Evolutionary conservation across 2,329 filamentous ascomycete genomes (phyloP), one percentile per base, ranked within the genome.

Genomic region (Rutstroemia sp.): DNA sequence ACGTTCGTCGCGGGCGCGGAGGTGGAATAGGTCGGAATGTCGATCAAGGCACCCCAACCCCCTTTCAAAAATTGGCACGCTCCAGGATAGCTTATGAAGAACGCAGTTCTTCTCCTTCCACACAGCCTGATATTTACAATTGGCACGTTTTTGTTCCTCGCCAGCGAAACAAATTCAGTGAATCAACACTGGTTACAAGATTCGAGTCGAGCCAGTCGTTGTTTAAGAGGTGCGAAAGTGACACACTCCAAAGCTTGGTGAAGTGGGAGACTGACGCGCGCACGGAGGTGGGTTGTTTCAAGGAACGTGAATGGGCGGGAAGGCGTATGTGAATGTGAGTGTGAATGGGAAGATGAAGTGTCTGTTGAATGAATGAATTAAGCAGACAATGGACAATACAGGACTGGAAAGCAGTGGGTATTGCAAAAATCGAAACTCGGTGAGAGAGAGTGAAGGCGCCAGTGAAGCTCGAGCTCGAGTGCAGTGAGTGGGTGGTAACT

Each of bases 211-310:
- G n/a, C 44, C 44, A 41, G 45, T 41, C 27, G 47, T 47, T 47
- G 41, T 25, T 46, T 53, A 16, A 38, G 25, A 46, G 38, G 23
- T 27, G 39, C 17, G 16, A 48, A 48, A 47, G 34, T 37, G 52
- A 41, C 38, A 50, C 46, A 55, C 52, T 49, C 19, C 9, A 7
- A 12, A 21, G 41, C n/a, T 34, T 17, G n/a, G 5, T 25, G 44
- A 53, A 25, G 27, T 3, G 38, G 50, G 52, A 50, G 42, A 50
- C 42, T 42, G 52, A 37, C 37, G 52, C 45, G 51, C 42, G 52
- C 52, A 50, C 52, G 52, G 52, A 55, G 46, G 42, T 50, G 46
- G 46, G 52, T 34, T 55, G 46, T 55, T 50, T 55, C 38, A 50
- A 50, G 46, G 46, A 50, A 50, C 52, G 38, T 54, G 46, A 19